Conservation (phyloP, 148 eudicot genomes). For the Persicaria maculosa region DNA sequence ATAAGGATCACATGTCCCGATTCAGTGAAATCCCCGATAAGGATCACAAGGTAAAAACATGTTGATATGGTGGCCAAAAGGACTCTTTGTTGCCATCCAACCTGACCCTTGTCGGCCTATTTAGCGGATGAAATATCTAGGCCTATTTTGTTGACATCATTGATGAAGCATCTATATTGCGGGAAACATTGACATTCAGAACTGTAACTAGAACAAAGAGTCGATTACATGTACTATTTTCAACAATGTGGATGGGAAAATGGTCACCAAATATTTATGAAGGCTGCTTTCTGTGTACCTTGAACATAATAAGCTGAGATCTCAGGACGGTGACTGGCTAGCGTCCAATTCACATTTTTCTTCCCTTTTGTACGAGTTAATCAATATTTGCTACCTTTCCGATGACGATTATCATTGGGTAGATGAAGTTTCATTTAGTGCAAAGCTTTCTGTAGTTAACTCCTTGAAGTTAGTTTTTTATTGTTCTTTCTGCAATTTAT, state of each 20-base stretch:
- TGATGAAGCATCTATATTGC: background rate
- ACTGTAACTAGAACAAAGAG: background rate
- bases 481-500: background rate
- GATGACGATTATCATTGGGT: background rate
- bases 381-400: background rate
- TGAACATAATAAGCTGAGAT: background rate
- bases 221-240: background rate
- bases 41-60: no score
- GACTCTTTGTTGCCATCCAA: no score
- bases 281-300: background rate
- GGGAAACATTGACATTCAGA: background rate
- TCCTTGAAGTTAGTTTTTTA: background rate
- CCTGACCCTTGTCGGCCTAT: no score
- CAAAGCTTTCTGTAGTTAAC: background rate
- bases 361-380: background rate
- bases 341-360: background rate
- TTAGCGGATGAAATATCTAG: background rate
- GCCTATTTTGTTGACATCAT: background rate
- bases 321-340: background rate
- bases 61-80: no score
- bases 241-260: background rate
- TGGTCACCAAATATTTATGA: background rate
- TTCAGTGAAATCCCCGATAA: no score
- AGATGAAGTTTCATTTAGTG: background rate
- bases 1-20: no score